Conservation (phyloP, 768 basidiomycete species). For the Tylopilus felleus region DNA sequence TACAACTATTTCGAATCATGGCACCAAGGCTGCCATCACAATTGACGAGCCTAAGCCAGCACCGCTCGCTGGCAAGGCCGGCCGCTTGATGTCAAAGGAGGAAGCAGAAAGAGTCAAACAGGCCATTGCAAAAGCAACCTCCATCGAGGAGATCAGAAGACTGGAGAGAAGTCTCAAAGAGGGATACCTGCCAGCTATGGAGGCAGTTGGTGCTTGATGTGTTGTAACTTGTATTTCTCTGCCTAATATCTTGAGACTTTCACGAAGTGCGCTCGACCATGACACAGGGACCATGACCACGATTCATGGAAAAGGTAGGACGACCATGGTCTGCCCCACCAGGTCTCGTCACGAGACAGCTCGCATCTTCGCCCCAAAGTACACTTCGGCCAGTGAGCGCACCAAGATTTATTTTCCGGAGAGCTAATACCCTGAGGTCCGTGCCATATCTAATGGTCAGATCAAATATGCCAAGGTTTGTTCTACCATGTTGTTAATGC, state of each 20-base stretch:
- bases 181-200: slow-evolving; percentile 78
- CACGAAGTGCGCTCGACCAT: not conserved
- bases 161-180: slow-evolving; percentile 80
- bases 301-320: not conserved
- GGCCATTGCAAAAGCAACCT: slow-evolving; percentile 87
- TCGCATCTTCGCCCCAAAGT: slow-evolving; percentile 55
- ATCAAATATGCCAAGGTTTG: not conserved
- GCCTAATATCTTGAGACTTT: slow-evolving; percentile 18
- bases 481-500: slow-evolving; percentile 54
- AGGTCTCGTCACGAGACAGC: not conserved
- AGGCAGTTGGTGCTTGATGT: slow-evolving; percentile 70
- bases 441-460: not conserved
- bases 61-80: slow-evolving; percentile 60
- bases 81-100: slow-evolving; percentile 87
- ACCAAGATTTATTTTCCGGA: slow-evolving; percentile 50
- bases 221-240: slow-evolving; percentile 33
- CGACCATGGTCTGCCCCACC: not conserved
- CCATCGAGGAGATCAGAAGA: slow-evolving; percentile 83
- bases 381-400: slow-evolving; percentile 63
- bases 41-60: slow-evolving; percentile 76
- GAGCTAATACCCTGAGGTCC: slow-evolving; percentile 66
- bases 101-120: slow-evolving; percentile 84
- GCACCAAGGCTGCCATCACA: slow-evolving; percentile 60
- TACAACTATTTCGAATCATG: slow-evolving; percentile 63
- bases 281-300: not conserved